Evolutionary conservation across 805 yeast genomes (phyloP).

Genomic region (Middelhovenomyces tepae): DNA sequence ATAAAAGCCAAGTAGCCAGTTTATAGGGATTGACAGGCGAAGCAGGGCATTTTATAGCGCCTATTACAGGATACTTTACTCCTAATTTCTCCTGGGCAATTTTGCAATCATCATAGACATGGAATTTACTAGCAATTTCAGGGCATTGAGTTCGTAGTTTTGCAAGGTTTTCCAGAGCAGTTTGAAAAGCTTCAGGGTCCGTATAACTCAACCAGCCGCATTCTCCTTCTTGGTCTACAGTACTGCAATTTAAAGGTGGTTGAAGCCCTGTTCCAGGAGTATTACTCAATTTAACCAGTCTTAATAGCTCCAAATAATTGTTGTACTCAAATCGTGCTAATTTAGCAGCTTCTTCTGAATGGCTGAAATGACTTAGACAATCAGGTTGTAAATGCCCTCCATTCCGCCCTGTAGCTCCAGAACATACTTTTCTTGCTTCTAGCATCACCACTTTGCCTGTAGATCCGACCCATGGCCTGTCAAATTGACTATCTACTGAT

Average conservation of each 20-base stretch:
- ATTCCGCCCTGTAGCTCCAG: slow-evolving; percentile 42
- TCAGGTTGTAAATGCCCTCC: slow-evolving; percentile 42
- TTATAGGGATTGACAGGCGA: slow-evolving; percentile 40
- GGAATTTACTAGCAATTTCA: no score
- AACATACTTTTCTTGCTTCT: slow-evolving; percentile 35
- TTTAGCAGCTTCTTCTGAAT: slow-evolving; percentile 11
- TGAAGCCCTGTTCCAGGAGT: no score
- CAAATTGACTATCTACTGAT: no score
- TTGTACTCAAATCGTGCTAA: slow-evolving; percentile 8
- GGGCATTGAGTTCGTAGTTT: no score
- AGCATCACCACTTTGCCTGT: slow-evolving; percentile 27
- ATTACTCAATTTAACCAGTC: no score
- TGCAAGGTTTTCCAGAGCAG: no score
- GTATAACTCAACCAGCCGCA: no score
- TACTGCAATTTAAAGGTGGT: no score
- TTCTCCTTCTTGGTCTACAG: no score
- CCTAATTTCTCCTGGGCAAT: slow-evolving; percentile 31
- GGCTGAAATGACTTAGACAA: slow-evolving; percentile 2
- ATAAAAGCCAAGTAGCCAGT: slow-evolving; percentile 29
- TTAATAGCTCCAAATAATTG: no score
- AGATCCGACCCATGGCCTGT: no score
- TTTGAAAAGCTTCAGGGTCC: no score
- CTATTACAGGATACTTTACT: slow-evolving; percentile 10
- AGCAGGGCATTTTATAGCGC: slow-evolving; percentile 33
- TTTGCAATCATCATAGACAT: slow-evolving; percentile 25